These are phyloP conservation scores for Scheffersomyces lignosus DNA, from an alignment of 805 yeast species.

Conservation along the genomic window DNA sequence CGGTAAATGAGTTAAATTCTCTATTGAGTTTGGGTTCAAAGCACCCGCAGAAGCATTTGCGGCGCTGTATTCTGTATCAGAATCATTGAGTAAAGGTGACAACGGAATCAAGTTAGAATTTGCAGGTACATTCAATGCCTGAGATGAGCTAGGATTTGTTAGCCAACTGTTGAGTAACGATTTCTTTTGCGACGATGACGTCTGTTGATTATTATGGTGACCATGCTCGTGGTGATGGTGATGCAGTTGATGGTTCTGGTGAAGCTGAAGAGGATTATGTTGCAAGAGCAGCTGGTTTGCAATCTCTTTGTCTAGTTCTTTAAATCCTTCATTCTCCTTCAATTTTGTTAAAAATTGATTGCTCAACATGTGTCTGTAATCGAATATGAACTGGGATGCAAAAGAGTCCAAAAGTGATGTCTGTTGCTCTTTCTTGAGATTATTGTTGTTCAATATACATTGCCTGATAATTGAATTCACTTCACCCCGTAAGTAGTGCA, in stretches of 20 bases:
- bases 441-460: conserved; percentile 5
- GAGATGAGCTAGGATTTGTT: not conserved
- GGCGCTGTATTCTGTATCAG: conserved; percentile 18
- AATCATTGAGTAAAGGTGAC: conserved; percentile 29
- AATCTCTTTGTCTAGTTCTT: not conserved
- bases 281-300: not conserved
- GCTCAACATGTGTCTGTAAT: conserved; percentile 10
- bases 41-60: conserved; percentile 10
- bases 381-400: conserved; percentile 10
- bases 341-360: conserved; percentile 8
- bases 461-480: conserved; percentile 7
- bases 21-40: conserved; percentile 8
- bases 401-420: conserved; percentile 9
- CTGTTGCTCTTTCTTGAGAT: conserved; percentile 8
- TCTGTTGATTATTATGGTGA: conserved; percentile 8
- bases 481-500: conserved; percentile 8
- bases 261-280: not conserved
- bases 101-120: conserved; percentile 26
- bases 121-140: not conserved
- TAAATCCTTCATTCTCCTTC: conserved; percentile 2
- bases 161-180: conserved; percentile 4
- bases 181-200: conserved; percentile 6
- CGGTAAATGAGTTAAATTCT: conserved; percentile 1
- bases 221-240: conserved; percentile 2
- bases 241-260: not conserved